phyloP scores from a whole-genome alignment of 805 yeast species.

The Kodamaea laetipori region DNA sequence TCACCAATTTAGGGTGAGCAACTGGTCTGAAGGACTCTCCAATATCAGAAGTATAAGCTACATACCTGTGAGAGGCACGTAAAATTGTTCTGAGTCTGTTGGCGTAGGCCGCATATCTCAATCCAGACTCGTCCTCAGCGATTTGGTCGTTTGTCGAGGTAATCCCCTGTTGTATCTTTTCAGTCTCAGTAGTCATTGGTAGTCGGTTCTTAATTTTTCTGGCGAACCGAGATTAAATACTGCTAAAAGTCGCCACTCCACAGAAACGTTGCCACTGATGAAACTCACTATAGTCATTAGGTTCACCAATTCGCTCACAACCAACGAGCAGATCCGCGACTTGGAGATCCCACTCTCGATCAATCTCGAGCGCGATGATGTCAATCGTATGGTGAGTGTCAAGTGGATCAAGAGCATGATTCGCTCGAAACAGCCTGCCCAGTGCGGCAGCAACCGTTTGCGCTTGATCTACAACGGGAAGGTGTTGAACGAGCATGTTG shows the following conservation, averaged over 20 bases:
- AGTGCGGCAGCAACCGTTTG: constrained; percentile 48
- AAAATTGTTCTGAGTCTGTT: constrained; percentile 71
- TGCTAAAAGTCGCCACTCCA: background rate
- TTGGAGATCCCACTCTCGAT: constrained; percentile 31
- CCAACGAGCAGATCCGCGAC: constrained; percentile 23
- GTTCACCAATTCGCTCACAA: constrained; percentile 24
- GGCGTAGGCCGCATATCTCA: constrained; percentile 84
- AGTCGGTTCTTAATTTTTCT: no score
- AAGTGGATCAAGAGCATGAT: constrained; percentile 35
- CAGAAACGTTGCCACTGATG: constrained; percentile 18
- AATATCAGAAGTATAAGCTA: constrained; percentile 83
- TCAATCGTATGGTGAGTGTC: constrained; percentile 32
- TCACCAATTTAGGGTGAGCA: constrained; percentile 68
- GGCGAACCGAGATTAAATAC: no score
- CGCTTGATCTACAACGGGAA: constrained; percentile 71
- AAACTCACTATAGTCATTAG: constrained; percentile 29
- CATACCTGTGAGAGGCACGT: constrained; percentile 74
- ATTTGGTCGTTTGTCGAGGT: constrained; percentile 7
- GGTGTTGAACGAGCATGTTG: constrained; percentile 58
- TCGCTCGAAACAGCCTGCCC: constrained; percentile 22
- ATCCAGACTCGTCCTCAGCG: constrained; percentile 20
- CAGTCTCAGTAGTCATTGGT: constrained; percentile 7
- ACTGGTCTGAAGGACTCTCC: constrained; percentile 87
- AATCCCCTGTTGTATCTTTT: constrained; percentile 5
- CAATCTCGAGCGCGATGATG: constrained; percentile 32